phyloP scores from a whole-genome alignment of 2,329 filamentous ascomycete genomes.

The Berkeleyomyces basicola region DNA sequence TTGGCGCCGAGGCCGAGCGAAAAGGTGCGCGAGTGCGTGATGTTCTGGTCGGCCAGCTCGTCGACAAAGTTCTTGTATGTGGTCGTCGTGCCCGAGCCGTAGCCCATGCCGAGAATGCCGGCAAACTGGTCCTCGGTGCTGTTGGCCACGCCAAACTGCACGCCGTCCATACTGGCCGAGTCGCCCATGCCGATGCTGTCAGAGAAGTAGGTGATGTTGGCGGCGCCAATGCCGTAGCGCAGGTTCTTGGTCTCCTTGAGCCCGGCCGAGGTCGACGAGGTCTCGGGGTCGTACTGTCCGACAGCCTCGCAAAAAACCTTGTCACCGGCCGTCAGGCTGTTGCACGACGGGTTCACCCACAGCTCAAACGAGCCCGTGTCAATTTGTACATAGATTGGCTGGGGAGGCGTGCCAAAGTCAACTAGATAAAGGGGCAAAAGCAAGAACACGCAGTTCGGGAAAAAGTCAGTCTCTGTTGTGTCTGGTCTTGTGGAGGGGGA shows the following conservation, averaged over 20 bases:
- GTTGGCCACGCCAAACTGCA: slow-evolving; percentile 51
- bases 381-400: slow-evolving; percentile 36
- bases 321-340: slow-evolving; percentile 26
- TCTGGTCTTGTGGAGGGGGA: not conserved
- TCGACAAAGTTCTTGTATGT: slow-evolving; percentile 36
- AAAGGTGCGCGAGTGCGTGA: slow-evolving; percentile 45
- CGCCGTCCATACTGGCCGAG: slow-evolving; percentile 27
- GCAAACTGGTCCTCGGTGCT: slow-evolving; percentile 30
- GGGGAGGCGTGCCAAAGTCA: slow-evolving; percentile 36
- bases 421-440: slow-evolving; percentile 17
- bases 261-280: slow-evolving; percentile 25
- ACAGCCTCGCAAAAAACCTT: slow-evolving; percentile 29
- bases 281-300: slow-evolving; percentile 27
- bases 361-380: slow-evolving; percentile 45
- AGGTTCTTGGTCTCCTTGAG: slow-evolving; percentile 25
- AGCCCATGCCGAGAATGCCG: slow-evolving; percentile 61
- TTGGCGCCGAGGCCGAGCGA: slow-evolving; percentile 49
- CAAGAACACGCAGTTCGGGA: slow-evolving; percentile 3
- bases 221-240: slow-evolving; percentile 34
- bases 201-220: slow-evolving; percentile 32
- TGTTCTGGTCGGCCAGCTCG: slow-evolving; percentile 30
- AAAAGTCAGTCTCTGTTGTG: slow-evolving; percentile 10
- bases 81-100: slow-evolving; percentile 33
- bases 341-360: slow-evolving; percentile 46
- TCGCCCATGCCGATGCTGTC: slow-evolving; percentile 30